Conservation (phyloP, 2,329 filamentous ascomycete genomes). For the Parastagonospora nodorum region DNA sequence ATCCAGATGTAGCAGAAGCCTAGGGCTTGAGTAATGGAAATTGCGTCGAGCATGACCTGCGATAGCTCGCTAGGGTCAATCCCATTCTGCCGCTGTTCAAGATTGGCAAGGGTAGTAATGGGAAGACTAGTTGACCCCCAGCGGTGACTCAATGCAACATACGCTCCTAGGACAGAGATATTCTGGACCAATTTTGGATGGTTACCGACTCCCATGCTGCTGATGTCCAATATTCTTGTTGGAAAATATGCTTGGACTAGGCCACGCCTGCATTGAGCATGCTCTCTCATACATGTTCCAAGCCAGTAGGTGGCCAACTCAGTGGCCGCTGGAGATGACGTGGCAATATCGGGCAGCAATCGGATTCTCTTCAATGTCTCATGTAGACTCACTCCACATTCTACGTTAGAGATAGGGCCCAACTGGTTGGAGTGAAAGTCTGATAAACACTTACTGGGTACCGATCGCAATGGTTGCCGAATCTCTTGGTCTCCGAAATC, state of each 20-base stretch:
- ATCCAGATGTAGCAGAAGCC: constrained; percentile 19
- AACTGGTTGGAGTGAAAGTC: too few relatives aligned
- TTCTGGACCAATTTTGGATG: background rate
- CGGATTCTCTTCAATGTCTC: background rate
- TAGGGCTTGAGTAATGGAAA: background rate
- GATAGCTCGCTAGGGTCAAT: background rate
- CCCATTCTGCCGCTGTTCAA: background rate
- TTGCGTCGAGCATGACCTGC: constrained; percentile 1
- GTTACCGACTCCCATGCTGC: background rate
- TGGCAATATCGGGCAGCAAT: background rate
- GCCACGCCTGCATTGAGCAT: background rate
- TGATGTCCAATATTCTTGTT: background rate
- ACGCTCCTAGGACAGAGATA: background rate
- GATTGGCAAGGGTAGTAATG: background rate
- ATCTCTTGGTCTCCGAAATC: too few relatives aligned
- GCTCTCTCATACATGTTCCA: background rate
- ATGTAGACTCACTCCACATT: background rate
- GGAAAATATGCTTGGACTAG: background rate
- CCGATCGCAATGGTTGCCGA: too few relatives aligned
- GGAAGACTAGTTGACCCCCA: background rate
- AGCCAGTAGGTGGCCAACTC: background rate
- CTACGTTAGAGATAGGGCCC: background rate
- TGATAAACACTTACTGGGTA: too few relatives aligned
- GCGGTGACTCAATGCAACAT: background rate
- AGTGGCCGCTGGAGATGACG: background rate